Evolutionary conservation across 441 rosid genomes (phyloP).

Genomic region (Macaranga tanarius): DNA sequence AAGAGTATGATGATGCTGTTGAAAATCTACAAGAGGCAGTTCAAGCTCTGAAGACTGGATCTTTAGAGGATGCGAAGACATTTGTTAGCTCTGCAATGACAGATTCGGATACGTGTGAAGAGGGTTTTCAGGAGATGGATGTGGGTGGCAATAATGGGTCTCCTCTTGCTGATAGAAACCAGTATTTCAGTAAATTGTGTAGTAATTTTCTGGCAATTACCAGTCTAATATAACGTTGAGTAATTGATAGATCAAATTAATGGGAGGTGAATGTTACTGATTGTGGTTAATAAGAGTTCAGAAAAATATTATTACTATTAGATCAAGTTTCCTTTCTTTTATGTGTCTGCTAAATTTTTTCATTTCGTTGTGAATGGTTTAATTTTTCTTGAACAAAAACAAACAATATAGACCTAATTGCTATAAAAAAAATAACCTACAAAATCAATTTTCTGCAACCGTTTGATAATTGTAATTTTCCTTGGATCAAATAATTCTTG

Average conservation of each 20-base stretch:
- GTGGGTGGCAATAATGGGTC: not conserved
- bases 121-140: constrained; percentile 14
- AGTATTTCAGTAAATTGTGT: constrained; percentile 20
- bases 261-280: too few relatives aligned
- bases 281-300: too few relatives aligned
- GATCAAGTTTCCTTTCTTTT: too few relatives aligned
- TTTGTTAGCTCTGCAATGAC: constrained; percentile 29
- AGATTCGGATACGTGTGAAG: constrained; percentile 26
- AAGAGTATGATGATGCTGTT: constrained; percentile 17
- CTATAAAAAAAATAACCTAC: too few relatives aligned
- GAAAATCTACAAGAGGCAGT: constrained; percentile 18
- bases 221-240: constrained; percentile 2
- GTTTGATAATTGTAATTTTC: too few relatives aligned
- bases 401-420: too few relatives aligned
- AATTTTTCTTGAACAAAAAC: too few relatives aligned
- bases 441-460: too few relatives aligned
- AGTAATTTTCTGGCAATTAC: constrained; percentile 22
- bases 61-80: constrained; percentile 2
- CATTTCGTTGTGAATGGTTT: too few relatives aligned
- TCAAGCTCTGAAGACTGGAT: constrained; percentile 12
- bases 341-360: too few relatives aligned
- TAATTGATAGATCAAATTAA: not conserved
- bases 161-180: constrained; percentile 17
- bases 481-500: too few relatives aligned
- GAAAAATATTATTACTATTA: too few relatives aligned